A percentile compares a stretch with the other conserved stretches of the same genome.
These are phyloP conservation scores for Chaetomium fimeti DNA, from an alignment of 495 filamentous ascomycete species.

Conservation along the genomic window DNA sequence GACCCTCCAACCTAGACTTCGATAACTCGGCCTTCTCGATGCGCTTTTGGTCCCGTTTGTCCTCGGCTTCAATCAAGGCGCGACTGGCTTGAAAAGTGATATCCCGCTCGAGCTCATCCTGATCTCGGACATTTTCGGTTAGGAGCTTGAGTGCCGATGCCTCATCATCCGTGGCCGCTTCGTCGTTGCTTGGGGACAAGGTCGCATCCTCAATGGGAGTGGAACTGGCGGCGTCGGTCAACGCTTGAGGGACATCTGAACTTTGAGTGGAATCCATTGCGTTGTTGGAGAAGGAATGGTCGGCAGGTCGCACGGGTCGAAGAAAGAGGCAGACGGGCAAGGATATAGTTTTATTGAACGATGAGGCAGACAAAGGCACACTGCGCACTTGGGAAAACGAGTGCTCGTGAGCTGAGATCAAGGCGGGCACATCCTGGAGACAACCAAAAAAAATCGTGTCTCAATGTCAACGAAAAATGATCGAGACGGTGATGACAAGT, in stretches of 20 bases:
- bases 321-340: not conserved
- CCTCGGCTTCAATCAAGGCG: slow-evolving; percentile 74
- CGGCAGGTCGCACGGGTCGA: not conserved
- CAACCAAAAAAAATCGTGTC: not conserved
- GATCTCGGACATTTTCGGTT: slow-evolving; percentile 72
- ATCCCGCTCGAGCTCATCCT: slow-evolving; percentile 80
- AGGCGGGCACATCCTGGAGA: not conserved
- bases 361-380: not conserved
- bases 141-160: slow-evolving; percentile 63
- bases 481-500: no score
- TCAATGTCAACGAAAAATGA: not conserved
- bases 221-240: not conserved
- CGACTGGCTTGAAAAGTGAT: slow-evolving; percentile 71
- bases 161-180: slow-evolving; percentile 44
- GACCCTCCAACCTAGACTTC: slow-evolving; percentile 52
- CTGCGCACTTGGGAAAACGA: not conserved
- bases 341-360: not conserved
- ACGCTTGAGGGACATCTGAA: no score
- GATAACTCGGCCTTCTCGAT: slow-evolving; percentile 70
- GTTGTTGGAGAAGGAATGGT: no score
- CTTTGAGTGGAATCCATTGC: not conserved
- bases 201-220: not conserved
- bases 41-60: slow-evolving; percentile 82
- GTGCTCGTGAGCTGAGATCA: not conserved
- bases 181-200: not conserved